Evolutionary conservation across 1,284 basidiomycete species (phyloP), one percentile per base, ranked within the genome.

Genomic region (Meripilus lineatus): DNA sequence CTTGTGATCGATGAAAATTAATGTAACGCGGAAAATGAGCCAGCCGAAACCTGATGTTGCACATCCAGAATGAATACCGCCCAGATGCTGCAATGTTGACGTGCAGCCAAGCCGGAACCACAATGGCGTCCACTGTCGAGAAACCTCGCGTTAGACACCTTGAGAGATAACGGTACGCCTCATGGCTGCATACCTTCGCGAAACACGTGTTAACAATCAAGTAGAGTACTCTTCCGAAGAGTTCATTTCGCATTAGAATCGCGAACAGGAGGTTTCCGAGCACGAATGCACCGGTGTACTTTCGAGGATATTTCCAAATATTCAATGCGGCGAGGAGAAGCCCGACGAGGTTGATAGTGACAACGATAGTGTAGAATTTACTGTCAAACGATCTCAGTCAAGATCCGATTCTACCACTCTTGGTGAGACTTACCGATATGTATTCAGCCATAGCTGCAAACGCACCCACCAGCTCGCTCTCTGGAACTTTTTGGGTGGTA

Each of bases 31-130:
- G 64, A 77, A 81, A 32, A 84, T 65, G 38, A 84, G 71, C 81
- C 81, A 84, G 11, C 70, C 62, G 51, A 79, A 76, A 32, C 79
- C 78, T 24, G 79, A 79, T 2, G 68, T 68, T 15, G 80, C 81
- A 56, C 81, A 84, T 22, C 81, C 81, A n/a, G 78, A 81, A 57
- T 85, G 82, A 52, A 84, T 79, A 24, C 82, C 82, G 11, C 82
- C 82, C 10, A 84, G 66, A 52, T 84, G 81, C 55, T 84, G 81
- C 14, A 85, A 66, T 6, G 67, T 64, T 1, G 81, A 83, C 14
- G 81, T 84, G 50, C 77, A 79, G 20, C 63, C 73, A 1, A 84
- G 64, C 18, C 81, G 69, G 53, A 80, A 79, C 64, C 67, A 68
- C 10, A 84, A 62, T 20, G 81, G 81, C 4, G 81, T 61, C 81